These are phyloP conservation scores for Suillus fuscotomentosus DNA, from an alignment of 768 basidiomycete species.

Conservation along the genomic window DNA sequence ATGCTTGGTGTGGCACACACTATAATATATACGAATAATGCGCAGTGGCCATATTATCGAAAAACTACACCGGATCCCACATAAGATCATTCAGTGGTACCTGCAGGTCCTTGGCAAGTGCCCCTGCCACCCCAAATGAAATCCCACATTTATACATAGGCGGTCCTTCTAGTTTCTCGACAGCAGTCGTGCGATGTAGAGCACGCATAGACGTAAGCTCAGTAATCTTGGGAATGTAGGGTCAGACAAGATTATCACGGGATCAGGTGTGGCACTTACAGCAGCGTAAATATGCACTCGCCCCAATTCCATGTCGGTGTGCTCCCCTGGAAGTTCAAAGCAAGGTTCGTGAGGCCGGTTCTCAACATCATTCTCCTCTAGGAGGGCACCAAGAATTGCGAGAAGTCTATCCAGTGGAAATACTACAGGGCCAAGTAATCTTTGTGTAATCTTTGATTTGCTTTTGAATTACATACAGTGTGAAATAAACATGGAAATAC, in stretches of 20 bases:
- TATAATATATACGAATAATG: not conserved
- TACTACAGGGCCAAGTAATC: conserved; percentile 73
- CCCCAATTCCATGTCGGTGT: conserved; percentile 71
- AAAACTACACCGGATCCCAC: conserved; percentile 51
- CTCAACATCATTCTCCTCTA: conserved; percentile 68
- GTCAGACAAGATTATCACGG: conserved; percentile 3
- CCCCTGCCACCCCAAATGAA: conserved; percentile 53
- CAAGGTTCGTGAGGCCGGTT: conserved; percentile 42
- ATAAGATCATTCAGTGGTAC: conserved; percentile 63
- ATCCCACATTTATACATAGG: conserved; percentile 74
- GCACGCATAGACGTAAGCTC: conserved; percentile 66
- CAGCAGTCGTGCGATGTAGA: conserved; percentile 59
- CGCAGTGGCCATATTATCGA: not conserved
- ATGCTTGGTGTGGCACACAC: not conserved
- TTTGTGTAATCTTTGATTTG: conserved; percentile 60
- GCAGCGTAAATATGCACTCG: conserved; percentile 57
- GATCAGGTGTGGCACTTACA: conserved; percentile 39
- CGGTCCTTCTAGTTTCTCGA: conserved; percentile 66
- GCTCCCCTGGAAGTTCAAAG: conserved; percentile 61
- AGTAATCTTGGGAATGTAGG: conserved; percentile 45
- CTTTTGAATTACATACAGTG: conserved; percentile 1
- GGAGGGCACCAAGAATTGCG: conserved; percentile 73
- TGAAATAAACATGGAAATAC: conserved; percentile 23
- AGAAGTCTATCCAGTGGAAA: conserved; percentile 80
- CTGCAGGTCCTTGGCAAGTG: conserved; percentile 57